Conservation (phyloP, 1,284 basidiomycete species). For the Cryptococcus sp. region DNA sequence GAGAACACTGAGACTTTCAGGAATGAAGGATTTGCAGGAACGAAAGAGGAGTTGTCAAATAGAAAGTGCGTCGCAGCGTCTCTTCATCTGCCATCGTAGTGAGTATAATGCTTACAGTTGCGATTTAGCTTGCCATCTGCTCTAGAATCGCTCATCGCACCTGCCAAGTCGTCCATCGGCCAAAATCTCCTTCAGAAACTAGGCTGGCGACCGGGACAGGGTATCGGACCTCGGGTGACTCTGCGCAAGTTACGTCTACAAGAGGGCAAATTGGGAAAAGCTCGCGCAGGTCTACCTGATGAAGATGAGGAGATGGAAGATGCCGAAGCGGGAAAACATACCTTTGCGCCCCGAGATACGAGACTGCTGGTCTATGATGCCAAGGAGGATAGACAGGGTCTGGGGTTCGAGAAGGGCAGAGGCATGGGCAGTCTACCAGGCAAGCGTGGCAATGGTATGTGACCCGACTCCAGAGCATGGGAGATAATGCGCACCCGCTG, state of each 20-base stretch:
- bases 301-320: slow-evolving; percentile 61
- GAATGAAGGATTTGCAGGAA: slow-evolving; percentile 67
- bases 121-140: slow-evolving; percentile 59
- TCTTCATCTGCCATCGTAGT: background rate
- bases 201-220: slow-evolving; percentile 92
- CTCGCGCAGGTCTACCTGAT: slow-evolving; percentile 22
- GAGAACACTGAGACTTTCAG: slow-evolving; percentile 58
- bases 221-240: slow-evolving; percentile 87
- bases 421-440: slow-evolving; percentile 58
- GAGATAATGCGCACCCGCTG: background rate
- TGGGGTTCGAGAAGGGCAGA: slow-evolving; percentile 72
- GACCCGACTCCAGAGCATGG: no score
- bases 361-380: slow-evolving; percentile 64
- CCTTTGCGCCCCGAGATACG: slow-evolving; percentile 80
- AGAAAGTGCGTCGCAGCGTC: slow-evolving; percentile 22
- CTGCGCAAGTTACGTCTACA: slow-evolving; percentile 72
- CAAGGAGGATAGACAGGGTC: slow-evolving; percentile 74
- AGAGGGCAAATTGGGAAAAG: slow-evolving; percentile 58
- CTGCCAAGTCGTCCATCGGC: slow-evolving; percentile 63
- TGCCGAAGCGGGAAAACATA: slow-evolving; percentile 79
- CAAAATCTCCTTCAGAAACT: slow-evolving; percentile 85
- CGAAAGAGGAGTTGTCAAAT: slow-evolving; percentile 57
- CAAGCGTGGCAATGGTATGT: slow-evolving; percentile 26
- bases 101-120: background rate
- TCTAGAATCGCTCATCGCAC: slow-evolving; percentile 45